Evolutionary conservation across 176 grass and related monocot genomes (phyloP).

Genomic region (barley (Hordeum vulgare)): DNA sequence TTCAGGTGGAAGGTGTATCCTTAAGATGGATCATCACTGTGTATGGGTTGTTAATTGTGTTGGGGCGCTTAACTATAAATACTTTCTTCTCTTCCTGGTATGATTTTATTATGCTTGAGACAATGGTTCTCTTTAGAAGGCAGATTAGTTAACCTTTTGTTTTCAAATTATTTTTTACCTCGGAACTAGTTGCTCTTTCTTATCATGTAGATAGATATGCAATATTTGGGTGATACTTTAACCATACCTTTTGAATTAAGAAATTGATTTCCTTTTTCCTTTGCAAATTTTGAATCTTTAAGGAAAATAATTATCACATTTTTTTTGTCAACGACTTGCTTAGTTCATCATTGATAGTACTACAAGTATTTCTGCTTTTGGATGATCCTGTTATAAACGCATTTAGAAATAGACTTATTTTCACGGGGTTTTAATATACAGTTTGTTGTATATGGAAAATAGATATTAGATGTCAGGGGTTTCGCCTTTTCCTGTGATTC

Average conservation of each 20-base stretch:
- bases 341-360: not conserved
- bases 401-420: not conserved
- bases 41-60: conserved; percentile 99
- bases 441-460: not conserved
- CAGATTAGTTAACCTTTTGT: not conserved
- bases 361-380: not conserved
- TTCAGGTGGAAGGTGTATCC: conserved; percentile 84
- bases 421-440: not conserved
- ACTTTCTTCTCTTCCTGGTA: conserved; percentile 97
- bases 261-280: not conserved
- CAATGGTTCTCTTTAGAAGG: not conserved
- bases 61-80: conserved; percentile 92
- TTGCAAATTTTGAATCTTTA: not conserved
- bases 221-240: not conserved
- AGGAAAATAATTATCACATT: not conserved
- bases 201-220: not conserved
- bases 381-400: not conserved
- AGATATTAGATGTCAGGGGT: not conserved
- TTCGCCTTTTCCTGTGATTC: not conserved
- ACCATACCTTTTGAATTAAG: not conserved
- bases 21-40: conserved; percentile 99
- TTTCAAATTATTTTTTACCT: not conserved
- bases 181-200: not conserved
- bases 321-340: not conserved
- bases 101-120: conserved; percentile 16